These are phyloP conservation scores for Boletus barrowsii DNA, from an alignment of 768 basidiomycete genomes.

Conservation along the genomic window DNA sequence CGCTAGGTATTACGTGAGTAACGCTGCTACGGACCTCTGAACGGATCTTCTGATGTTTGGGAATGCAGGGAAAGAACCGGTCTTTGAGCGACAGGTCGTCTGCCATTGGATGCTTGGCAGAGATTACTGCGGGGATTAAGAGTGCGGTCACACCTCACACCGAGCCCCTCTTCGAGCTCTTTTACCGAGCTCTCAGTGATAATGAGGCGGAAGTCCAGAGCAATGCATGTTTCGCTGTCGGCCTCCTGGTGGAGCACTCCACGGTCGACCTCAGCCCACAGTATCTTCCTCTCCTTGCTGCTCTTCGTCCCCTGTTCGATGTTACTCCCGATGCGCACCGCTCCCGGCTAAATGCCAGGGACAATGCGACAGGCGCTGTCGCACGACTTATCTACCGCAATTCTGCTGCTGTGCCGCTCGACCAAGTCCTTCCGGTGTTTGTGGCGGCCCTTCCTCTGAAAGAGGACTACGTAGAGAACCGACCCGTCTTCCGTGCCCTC, in stretches of 20 bases:
- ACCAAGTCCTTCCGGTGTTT: constrained; percentile 86
- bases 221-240: constrained; percentile 93
- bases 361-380: constrained; percentile 96
- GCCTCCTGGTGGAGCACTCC: constrained; percentile 87
- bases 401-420: constrained; percentile 74
- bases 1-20: constrained; percentile 84
- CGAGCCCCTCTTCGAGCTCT: constrained; percentile 74
- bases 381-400: constrained; percentile 84
- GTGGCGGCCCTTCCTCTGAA: constrained; percentile 79
- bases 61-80: constrained; percentile 70
- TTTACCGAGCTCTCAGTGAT: constrained; percentile 80
- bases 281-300: constrained; percentile 72
- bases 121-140: constrained; percentile 94
- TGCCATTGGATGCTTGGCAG: constrained; percentile 90
- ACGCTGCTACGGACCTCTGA: not conserved
- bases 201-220: constrained; percentile 90
- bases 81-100: constrained; percentile 90
- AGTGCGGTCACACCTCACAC: constrained; percentile 81
- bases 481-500: constrained; percentile 82
- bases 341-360: constrained; percentile 77
- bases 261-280: constrained; percentile 77
- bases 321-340: constrained; percentile 60
- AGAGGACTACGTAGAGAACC: constrained; percentile 88
- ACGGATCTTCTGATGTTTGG: not conserved
- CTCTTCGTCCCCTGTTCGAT: constrained; percentile 79